phyloP scores from a whole-genome alignment of 768 basidiomycete genomes.

The Asterophora parasitica region DNA sequence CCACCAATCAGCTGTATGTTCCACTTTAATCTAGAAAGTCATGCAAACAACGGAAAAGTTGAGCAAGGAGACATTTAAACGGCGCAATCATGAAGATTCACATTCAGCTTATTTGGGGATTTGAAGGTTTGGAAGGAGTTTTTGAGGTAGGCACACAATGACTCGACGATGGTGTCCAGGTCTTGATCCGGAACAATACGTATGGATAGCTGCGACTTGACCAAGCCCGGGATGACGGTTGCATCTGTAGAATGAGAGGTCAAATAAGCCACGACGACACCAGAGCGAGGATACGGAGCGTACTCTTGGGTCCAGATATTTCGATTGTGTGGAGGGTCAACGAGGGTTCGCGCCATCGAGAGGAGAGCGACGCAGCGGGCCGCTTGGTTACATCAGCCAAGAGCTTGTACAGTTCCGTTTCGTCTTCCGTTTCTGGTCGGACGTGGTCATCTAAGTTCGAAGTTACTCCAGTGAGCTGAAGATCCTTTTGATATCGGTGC shows the following conservation, averaged over 20 bases:
- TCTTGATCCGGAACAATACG: slow-evolving; percentile 95
- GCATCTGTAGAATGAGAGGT: slow-evolving; percentile 42
- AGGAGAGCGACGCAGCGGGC: slow-evolving; percentile 62
- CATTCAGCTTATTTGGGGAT: slow-evolving; percentile 72
- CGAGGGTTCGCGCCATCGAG: slow-evolving; percentile 87
- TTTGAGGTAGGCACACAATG: slow-evolving; percentile 55
- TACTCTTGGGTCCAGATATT: slow-evolving; percentile 78
- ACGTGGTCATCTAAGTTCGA: slow-evolving; percentile 64
- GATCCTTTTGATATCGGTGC: background rate
- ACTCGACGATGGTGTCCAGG: slow-evolving; percentile 58
- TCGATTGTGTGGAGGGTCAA: slow-evolving; percentile 84
- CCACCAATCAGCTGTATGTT: slow-evolving; percentile 95
- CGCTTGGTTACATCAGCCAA: slow-evolving; percentile 66
- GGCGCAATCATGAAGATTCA: slow-evolving; percentile 21
- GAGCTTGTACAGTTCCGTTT: slow-evolving; percentile 61
- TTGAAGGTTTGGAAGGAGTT: slow-evolving; percentile 52
- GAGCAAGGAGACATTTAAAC: too few relatives aligned
- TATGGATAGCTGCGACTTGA: slow-evolving; percentile 82
- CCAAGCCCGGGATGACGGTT: slow-evolving; percentile 84
- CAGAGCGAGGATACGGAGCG: slow-evolving; percentile 18
- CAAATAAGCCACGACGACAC: background rate
- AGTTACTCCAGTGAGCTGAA: background rate
- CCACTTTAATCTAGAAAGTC: slow-evolving; percentile 57
- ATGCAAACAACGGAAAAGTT: too few relatives aligned
- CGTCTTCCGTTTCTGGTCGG: slow-evolving; percentile 59